These are phyloP conservation scores for Pleurotus djamor DNA, from an alignment of 768 basidiomycete genomes.

Conservation along the genomic window DNA sequence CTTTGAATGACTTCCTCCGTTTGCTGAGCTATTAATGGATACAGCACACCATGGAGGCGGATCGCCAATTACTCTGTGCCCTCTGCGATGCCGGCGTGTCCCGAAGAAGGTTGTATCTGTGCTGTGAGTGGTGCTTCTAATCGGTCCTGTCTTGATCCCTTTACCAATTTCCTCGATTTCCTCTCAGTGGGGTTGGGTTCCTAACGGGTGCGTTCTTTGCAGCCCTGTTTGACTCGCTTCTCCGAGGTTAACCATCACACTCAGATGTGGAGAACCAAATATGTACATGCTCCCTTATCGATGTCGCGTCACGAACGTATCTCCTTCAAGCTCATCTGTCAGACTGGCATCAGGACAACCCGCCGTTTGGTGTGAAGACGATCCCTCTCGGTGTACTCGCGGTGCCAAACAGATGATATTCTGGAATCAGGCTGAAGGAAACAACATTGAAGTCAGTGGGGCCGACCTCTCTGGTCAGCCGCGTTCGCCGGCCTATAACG, in stretches of 20 bases:
- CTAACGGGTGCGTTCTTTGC: constrained; percentile 15
- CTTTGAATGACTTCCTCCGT: not conserved
- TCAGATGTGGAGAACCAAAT: constrained; percentile 39
- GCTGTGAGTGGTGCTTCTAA: constrained; percentile 24
- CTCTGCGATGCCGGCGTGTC: constrained; percentile 41
- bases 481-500: constrained; percentile 32
- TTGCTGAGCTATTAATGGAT: not conserved
- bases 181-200: constrained; percentile 11
- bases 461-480: constrained; percentile 41
- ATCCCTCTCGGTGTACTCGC: constrained; percentile 25
- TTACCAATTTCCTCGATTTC: too few relatives aligned
- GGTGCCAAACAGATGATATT: constrained; percentile 45
- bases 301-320: constrained; percentile 34
- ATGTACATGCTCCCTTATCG: constrained; percentile 42
- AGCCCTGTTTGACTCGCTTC: not conserved
- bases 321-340: constrained; percentile 23
- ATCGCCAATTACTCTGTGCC: constrained; percentile 35
- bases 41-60: constrained; percentile 41
- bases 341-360: constrained; percentile 24
- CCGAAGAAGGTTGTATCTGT: constrained; percentile 39
- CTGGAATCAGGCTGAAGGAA: constrained; percentile 40
- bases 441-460: constrained; percentile 37
- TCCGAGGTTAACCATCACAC: not conserved
- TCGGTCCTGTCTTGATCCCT: too few relatives aligned
- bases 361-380: constrained; percentile 40